Evolutionary conservation across 805 yeast species (phyloP), one percentile per base, ranked within the genome.

Genomic region (Candida tallmaniae): DNA sequence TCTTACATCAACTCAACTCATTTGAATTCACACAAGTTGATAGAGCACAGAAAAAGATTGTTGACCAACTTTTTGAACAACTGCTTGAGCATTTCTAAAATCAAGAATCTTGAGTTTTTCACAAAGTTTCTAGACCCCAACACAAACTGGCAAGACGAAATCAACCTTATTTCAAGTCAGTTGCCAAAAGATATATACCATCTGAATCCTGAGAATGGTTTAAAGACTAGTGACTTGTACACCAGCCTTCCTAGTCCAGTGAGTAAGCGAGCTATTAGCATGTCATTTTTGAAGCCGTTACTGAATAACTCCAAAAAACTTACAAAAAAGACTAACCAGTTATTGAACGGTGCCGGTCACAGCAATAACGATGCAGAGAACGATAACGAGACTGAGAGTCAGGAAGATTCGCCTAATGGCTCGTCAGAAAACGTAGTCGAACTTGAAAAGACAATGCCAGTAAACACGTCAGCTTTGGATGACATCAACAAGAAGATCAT

Each of bases 71-170:
- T 93, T 51, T 65, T 93, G 38, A 84, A 84, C 50, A 70, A 88
- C 41, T 90, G 97, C 54, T 48, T 76, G 34, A 56, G 61, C 7
- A 77, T 80, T 30, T 62, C 65, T 1, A 74, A 70, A 42, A 68
- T 93, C 15, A 60, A 77, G 25, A 68, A 68, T 17, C 74, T 80
- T 43, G 69, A 70, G 13, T 77, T 83, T 15, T 85, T 88, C 49
- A 71, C 77, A 26, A 77, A 81, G 51, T 93, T 93, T 50, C 57
- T 93, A 37, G 93, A 88, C 51, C 95, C 97, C 5, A 82, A 82
- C 40, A 76, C 85, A 9, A 74, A 76, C 45, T 93, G 96, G 90
- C 67, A 73, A 16, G 96, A 89, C 50, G 95, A 67, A 37, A 55
- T 60, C 4, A 37, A 53, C 12, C 46, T 65, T 29, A 54, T 65